Conservation (phyloP, 1,139 yeast genomes). For the Taphrina flavorubra region DNA sequence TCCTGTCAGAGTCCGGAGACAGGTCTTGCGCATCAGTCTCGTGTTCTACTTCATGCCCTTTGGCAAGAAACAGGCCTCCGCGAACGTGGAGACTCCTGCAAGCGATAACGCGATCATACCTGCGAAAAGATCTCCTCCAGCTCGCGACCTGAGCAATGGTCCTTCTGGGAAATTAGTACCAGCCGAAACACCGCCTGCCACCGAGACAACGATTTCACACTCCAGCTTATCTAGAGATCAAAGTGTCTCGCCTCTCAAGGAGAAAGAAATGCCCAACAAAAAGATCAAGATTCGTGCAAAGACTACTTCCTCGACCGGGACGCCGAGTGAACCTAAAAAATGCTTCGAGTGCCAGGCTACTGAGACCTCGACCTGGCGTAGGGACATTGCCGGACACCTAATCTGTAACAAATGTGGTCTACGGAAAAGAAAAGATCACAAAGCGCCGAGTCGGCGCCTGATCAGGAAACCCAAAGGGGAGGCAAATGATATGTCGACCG, state of each 20-base stretch:
- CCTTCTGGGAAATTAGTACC: constrained; percentile 16
- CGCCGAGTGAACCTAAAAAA: constrained; percentile 1
- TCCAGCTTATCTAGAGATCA: background rate
- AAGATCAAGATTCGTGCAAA: constrained; percentile 1
- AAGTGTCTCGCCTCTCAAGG: background rate
- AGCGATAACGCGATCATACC: constrained; percentile 1
- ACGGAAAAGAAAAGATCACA: constrained; percentile 17
- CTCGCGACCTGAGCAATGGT: constrained; percentile 23
- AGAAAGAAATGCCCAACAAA: background rate
- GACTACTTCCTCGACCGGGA: background rate
- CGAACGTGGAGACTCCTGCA: background rate
- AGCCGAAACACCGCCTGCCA: background rate
- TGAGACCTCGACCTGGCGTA: constrained; percentile 28
- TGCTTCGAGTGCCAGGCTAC: constrained; percentile 23
- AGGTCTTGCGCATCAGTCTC: background rate
- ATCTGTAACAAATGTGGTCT: constrained; percentile 31
- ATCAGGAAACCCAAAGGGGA: constrained; percentile 2
- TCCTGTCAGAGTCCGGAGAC: background rate
- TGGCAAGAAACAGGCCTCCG: constrained; percentile 21
- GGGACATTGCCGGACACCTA: constrained; percentile 5
- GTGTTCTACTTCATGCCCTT: constrained; percentile 6
- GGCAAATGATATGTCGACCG: background rate
- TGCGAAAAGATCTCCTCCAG: constrained; percentile 1
- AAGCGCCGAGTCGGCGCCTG: constrained; percentile 14
- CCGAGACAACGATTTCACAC: background rate